Evolutionary conservation across 768 basidiomycete species (phyloP).

Genomic region (Russula sp.): DNA sequence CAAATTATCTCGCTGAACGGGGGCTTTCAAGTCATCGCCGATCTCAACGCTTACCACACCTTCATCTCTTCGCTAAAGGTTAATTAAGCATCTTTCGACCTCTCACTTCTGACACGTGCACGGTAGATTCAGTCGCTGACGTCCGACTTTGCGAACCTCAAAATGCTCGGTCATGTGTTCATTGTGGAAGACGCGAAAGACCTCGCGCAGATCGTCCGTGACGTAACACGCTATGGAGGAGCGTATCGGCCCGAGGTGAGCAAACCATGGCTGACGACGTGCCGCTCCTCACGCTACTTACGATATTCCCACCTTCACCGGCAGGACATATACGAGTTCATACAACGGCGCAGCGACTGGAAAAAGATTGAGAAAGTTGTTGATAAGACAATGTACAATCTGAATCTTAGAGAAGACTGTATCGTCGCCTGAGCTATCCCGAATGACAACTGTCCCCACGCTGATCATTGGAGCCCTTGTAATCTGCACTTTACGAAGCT

Average conservation of each 20-base stretch:
- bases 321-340: slow-evolving; percentile 92
- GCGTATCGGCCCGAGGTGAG: slow-evolving; percentile 88
- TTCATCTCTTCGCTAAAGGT: slow-evolving; percentile 88
- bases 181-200: slow-evolving; percentile 96
- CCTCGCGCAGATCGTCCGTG: slow-evolving; percentile 90
- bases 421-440: slow-evolving; percentile 33
- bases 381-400: slow-evolving; percentile 90
- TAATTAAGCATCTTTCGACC: neutral
- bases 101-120: slow-evolving; percentile 3
- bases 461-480: neutral
- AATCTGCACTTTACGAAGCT: neutral
- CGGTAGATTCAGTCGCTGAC: slow-evolving; percentile 67
- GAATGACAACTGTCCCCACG: neutral
- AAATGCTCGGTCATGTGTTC: slow-evolving; percentile 96
- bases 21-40: slow-evolving; percentile 94
- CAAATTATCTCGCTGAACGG: slow-evolving; percentile 94
- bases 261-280: neutral
- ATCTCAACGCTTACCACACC: slow-evolving; percentile 87
- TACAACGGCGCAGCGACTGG: slow-evolving; percentile 93
- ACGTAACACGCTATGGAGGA: slow-evolving; percentile 93
- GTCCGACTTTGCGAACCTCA: slow-evolving; percentile 87
- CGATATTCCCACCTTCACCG: neutral
- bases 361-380: slow-evolving; percentile 97
- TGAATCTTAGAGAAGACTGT: slow-evolving; percentile 93
- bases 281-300: neutral